Evolutionary conservation across 2,329 filamentous ascomycete genomes (phyloP), one percentile per base, ranked within the genome.

Genomic region (Elsinoe perseae): DNA sequence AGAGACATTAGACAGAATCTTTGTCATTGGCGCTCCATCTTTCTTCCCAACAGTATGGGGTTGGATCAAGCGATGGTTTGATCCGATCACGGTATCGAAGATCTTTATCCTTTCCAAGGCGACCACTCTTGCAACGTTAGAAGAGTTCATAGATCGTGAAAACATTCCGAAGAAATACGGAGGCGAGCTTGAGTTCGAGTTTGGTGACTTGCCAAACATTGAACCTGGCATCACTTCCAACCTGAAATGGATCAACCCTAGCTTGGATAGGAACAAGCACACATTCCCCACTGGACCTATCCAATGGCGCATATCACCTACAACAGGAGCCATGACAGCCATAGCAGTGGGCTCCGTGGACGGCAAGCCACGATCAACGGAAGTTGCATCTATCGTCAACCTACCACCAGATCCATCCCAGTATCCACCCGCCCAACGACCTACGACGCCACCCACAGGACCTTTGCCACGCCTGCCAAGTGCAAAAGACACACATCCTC

Each of bases 41-140:
- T 95, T 95, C 79, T 95, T 95, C 76, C 86, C 87, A 50, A 95
- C 89, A 2, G 88, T 95, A 59, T 92, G 91, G 91, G 84, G 87
- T 62, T 95, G 90, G 89, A 81, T 95, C 73, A 95, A 95, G 78
- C 85, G 87, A 66, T 95, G 91, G 90, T 95, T 95, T 50, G 74
- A 78, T 73, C 91, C 91, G 5, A 89, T 90, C 60, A 96, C 92
- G 30, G 88, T 90, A 5, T 93, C 89, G 65, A 97, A 97, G 75
- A 96, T 97, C 69, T 95, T 95, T 70, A 93, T 97, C 64, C 81
- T 97, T 56, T 78, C 79, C 48, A 76, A 82, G 7, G 68, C 80
- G 56, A 89, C 95, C 70, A 85, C 95, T 54, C 80, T 84, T 63
- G 75, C 85, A 14, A 92, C 89, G 1, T 81, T 97, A 23, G 80